Evolutionary conservation across 2,329 filamentous ascomycete species (phyloP), one percentile per base, ranked within the genome.

Genomic region (Colletotrichum sp.): DNA sequence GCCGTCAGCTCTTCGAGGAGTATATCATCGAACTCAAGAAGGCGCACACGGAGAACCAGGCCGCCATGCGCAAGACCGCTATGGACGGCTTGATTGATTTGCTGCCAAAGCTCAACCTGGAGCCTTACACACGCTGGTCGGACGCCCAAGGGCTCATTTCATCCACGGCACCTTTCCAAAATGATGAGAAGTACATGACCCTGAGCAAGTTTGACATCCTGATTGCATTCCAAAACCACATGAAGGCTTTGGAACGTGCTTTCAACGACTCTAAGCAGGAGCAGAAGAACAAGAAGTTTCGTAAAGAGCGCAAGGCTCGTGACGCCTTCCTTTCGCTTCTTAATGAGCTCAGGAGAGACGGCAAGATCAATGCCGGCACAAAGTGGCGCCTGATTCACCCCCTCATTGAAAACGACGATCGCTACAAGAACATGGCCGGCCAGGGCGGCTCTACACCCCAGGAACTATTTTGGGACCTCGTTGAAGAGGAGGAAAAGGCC

Each of bases 101-200:
- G 73, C 87, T 99, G 56, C 93, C 94, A 65, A 92, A 92, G 79
- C 89, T 99, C 67, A 91, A 97, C 80, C 88, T 98, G 75, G 96
- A 98, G 82, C 95, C 96, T 3, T 98, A 98, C 83, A 98, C 96
- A 52, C 94, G 95, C 79, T 99, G 97, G 97, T 92, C 94, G 69
- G 95, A 98, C 81, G 97, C 96, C 62, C 95, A 97, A 83, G 91
- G 92, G 78, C 91, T 94, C 80, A 94, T 99, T 80, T 92, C 95
- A 81, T 91, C 92, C 69, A 95, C 94, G 82, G 90, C 93, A 77
- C 93, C 92, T 78, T 96, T 98, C 83, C 92, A 95, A 84, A 90
- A 89, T 83, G 95, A 97, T 80, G 92, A 94, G 82, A 97, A 95
- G 87, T 98, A 98, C 88, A 92, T 95, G 84, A 88, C 93, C 81